Conservation (phyloP, 1,139 yeast species). For the Ashbya aceris region DNA sequence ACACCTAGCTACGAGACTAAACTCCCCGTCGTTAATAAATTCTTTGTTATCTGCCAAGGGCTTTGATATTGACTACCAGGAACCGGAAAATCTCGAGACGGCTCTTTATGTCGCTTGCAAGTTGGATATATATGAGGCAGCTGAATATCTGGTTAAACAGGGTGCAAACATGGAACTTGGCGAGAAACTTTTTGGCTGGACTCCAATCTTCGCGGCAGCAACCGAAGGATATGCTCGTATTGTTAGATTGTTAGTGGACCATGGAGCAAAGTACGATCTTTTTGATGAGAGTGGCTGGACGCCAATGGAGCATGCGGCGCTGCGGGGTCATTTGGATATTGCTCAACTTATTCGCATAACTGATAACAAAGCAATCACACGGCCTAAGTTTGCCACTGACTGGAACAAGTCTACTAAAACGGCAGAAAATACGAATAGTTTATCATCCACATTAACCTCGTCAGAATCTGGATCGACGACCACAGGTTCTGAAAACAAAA, state of each 20-base stretch:
- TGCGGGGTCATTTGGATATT: conserved; percentile 75
- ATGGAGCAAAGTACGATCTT: conserved; percentile 45
- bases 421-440: neutral
- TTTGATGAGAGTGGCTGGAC: conserved; percentile 92
- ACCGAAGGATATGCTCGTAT: conserved; percentile 67
- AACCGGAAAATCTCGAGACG: conserved; percentile 61
- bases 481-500: neutral
- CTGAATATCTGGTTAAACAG: conserved; percentile 44
- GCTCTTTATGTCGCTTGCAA: conserved; percentile 74
- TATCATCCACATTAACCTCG: neutral
- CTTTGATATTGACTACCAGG: conserved; percentile 56
- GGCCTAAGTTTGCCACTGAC: conserved; percentile 14
- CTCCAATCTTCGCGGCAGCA: conserved; percentile 86
- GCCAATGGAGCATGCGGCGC: conserved; percentile 91
- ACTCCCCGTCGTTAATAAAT: conserved; percentile 48
- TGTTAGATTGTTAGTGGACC: conserved; percentile 44
- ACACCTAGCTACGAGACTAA: conserved; percentile 63
- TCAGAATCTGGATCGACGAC: neutral
- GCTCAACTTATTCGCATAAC: conserved; percentile 52
- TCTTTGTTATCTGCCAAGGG: conserved; percentile 49
- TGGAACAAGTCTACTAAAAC: conserved; percentile 2
- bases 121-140: conserved; percentile 46
- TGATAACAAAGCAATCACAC: conserved; percentile 17
- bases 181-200: conserved; percentile 84
- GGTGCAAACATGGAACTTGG: conserved; percentile 70